phyloP scores from a whole-genome alignment of 2,329 filamentous ascomycete species.

The Ceratocystis lukuohia region DNA sequence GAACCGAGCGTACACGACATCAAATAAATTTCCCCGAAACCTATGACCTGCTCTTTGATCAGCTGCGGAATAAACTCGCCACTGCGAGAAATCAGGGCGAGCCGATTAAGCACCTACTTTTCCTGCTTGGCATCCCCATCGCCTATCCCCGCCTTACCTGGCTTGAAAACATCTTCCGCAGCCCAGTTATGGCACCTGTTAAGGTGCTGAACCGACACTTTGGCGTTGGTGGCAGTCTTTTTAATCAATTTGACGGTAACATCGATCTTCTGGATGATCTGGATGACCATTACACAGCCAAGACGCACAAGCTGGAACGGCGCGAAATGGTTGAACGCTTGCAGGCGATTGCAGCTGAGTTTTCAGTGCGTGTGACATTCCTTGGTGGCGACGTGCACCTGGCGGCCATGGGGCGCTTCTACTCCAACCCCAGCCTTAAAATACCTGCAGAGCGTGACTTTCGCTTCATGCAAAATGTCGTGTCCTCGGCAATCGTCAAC shows the following conservation, averaged over 20 bases:
- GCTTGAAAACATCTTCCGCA: conserved; percentile 83
- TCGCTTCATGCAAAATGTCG: conserved; percentile 87
- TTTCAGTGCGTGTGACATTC: conserved; percentile 81
- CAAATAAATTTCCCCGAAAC: conserved; percentile 92
- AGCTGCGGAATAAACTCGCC: conserved; percentile 59
- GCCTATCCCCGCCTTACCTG: conserved; percentile 88
- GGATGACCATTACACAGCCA: conserved; percentile 91
- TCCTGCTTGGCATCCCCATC: conserved; percentile 76
- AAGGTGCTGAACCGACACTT: conserved; percentile 85
- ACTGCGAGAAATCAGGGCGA: conserved; percentile 52
- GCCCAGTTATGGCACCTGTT: conserved; percentile 75
- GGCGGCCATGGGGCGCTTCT: conserved; percentile 85
- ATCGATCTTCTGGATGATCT: conserved; percentile 86
- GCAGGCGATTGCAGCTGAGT: conserved; percentile 71
- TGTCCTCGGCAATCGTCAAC: conserved; percentile 92
- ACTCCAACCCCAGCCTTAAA: conserved; percentile 69
- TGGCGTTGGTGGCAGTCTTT: conserved; percentile 67
- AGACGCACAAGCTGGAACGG: conserved; percentile 81
- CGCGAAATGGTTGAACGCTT: conserved; percentile 64
- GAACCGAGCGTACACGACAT: conserved; percentile 85
- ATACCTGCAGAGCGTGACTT: conserved; percentile 71
- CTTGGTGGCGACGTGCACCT: conserved; percentile 89
- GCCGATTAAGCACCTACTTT: conserved; percentile 75
- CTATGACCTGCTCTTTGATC: conserved; percentile 69
- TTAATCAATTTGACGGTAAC: conserved; percentile 89